Conservation (phyloP, 495 filamentous ascomycete genomes). For the Hypomontagnella monticulosa region DNA sequence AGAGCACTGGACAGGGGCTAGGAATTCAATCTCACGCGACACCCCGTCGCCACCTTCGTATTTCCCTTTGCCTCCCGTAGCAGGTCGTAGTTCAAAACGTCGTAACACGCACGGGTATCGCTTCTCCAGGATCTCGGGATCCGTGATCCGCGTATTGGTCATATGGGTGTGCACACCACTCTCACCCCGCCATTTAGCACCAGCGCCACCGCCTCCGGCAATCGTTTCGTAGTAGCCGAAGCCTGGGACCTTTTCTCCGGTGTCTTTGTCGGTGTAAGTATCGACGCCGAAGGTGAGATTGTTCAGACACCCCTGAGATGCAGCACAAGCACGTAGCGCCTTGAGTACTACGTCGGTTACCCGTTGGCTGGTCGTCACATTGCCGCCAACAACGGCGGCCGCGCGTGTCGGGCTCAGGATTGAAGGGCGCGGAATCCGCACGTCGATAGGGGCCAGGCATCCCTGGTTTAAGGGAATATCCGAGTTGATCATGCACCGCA, state of each 20-base stretch:
- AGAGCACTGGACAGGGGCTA: slow-evolving; percentile 76
- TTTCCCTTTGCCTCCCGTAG: slow-evolving; percentile 69
- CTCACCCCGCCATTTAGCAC: slow-evolving; percentile 77
- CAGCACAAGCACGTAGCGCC: slow-evolving; percentile 79
- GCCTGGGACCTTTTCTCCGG: slow-evolving; percentile 58
- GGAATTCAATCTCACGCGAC: slow-evolving; percentile 82
- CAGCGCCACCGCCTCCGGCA: slow-evolving; percentile 80
- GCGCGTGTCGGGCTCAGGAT: slow-evolving; percentile 79
- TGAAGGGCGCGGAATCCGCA: slow-evolving; percentile 75
- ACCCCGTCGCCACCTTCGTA: slow-evolving; percentile 80
- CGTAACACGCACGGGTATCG: slow-evolving; percentile 80
- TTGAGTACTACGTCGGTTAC: slow-evolving; percentile 83
- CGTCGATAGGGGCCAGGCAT: slow-evolving; percentile 79
- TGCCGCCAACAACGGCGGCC: slow-evolving; percentile 84
- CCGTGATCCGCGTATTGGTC: slow-evolving; percentile 89
- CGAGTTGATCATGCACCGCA: slow-evolving; percentile 78
- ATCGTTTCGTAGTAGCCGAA: slow-evolving; percentile 91
- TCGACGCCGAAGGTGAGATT: slow-evolving; percentile 76
- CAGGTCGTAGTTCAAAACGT: slow-evolving; percentile 71
- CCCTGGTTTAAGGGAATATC: slow-evolving; percentile 90
- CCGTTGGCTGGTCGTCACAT: slow-evolving; percentile 79
- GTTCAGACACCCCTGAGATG: slow-evolving; percentile 83
- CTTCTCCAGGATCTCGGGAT: slow-evolving; percentile 81
- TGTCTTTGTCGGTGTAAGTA: slow-evolving; percentile 65
- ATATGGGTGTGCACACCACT: slow-evolving; percentile 84